phyloP scores from a whole-genome alignment of 768 basidiomycete species.

The Lentinula detonsa region DNA sequence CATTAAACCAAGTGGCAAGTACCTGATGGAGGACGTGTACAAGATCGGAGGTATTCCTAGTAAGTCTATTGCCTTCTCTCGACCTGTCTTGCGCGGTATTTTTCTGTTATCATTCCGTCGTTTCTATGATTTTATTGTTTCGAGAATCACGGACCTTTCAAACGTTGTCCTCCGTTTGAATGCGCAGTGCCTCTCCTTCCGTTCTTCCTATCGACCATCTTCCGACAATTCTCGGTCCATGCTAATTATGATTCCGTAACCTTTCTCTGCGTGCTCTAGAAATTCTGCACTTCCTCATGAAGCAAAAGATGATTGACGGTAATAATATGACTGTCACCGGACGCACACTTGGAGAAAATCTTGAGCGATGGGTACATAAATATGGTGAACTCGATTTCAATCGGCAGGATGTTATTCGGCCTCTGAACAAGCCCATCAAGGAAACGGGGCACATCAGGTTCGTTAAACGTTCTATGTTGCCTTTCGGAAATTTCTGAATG shows the following conservation, averaged over 20 bases:
- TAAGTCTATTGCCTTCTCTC: conserved; percentile 32
- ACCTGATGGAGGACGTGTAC: conserved; percentile 97
- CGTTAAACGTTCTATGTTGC: conserved; percentile 11
- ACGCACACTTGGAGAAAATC: conserved; percentile 83
- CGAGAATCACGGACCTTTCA: conserved; percentile 5
- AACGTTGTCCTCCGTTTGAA: neutral
- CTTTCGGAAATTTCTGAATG: neutral
- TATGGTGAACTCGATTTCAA: conserved; percentile 66
- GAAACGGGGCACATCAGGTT: conserved; percentile 85
- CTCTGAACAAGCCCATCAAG: conserved; percentile 85
- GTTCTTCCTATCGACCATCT: neutral
- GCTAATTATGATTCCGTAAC: neutral
- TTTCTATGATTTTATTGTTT: conserved; percentile 1
- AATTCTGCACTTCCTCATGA: conserved; percentile 79
- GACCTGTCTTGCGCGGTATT: neutral
- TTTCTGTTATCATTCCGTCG: neutral
- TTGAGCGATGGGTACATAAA: conserved; percentile 82
- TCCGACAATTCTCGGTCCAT: neutral
- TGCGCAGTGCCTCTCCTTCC: neutral
- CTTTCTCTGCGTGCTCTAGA: conserved; percentile 36
- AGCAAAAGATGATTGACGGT: conserved; percentile 86
- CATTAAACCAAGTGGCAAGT: conserved; percentile 95
- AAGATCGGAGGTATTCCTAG: conserved; percentile 96
- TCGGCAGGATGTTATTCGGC: conserved; percentile 82
- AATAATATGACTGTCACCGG: conserved; percentile 90